A percentile compares a stretch with the other conserved stretches of the same genome.
Conservation (phyloP, 2,329 filamentous ascomycete species). For the Fusarium protoensiforme region DNA sequence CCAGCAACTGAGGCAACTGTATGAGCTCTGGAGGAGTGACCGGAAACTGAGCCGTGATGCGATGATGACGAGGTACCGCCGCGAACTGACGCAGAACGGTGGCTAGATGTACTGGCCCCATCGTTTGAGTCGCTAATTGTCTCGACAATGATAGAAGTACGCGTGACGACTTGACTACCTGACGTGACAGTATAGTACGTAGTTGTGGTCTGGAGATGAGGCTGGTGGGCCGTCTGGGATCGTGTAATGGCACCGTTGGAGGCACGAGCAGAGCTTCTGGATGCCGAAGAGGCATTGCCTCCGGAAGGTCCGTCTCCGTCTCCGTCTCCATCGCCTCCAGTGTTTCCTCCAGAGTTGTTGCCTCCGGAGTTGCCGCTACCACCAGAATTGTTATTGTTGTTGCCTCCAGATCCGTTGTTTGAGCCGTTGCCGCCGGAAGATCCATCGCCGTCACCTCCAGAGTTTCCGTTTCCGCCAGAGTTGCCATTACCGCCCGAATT, state of each 20-base stretch:
- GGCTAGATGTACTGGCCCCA: not conserved
- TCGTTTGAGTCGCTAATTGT: not conserved
- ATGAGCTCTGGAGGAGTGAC: not conserved
- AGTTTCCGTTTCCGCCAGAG: not conserved
- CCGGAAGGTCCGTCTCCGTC: not conserved
- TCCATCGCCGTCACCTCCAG: not conserved
- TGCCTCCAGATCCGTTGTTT: not conserved
- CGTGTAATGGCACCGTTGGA: not conserved
- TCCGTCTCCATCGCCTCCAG: not conserved
- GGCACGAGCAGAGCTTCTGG: not conserved
- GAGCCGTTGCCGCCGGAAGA: not conserved
- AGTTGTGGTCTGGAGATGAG: not conserved
- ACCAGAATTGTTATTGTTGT: no score
- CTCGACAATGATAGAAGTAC: not conserved
- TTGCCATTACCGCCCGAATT: not conserved
- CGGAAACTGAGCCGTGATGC: not conserved
- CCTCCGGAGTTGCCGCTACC: not conserved
- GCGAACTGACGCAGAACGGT: not conserved
- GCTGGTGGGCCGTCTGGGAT: not conserved
- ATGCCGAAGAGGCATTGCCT: not conserved
- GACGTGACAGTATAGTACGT: conserved; percentile 13
- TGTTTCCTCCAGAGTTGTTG: not conserved
- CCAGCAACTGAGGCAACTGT: not conserved
- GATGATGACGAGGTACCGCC: not conserved
- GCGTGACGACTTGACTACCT: not conserved